Conservation (phyloP, 164 flowering plant species). For the Tetracentron sinense region DNA sequence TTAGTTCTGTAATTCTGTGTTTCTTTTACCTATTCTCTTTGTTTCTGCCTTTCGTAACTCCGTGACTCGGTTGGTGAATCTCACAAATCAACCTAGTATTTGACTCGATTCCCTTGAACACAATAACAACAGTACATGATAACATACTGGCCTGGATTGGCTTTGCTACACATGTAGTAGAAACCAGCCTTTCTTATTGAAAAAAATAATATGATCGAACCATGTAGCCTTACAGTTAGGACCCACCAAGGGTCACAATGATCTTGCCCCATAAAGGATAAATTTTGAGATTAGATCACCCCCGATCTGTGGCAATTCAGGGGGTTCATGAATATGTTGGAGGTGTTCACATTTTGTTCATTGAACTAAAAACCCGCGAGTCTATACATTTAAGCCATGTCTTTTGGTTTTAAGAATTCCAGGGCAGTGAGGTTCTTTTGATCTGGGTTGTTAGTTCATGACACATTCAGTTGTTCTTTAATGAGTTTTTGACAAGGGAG, state of each 20-base stretch:
- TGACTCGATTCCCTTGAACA: not conserved
- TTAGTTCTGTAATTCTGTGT: not conserved
- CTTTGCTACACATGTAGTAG: not conserved
- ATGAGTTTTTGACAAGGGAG: too few relatives aligned
- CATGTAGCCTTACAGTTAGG: not conserved
- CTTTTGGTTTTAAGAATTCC: too few relatives aligned
- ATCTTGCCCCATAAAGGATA: not conserved
- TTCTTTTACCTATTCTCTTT: not conserved
- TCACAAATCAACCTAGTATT: not conserved
- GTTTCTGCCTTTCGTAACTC: not conserved
- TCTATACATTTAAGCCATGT: too few relatives aligned
- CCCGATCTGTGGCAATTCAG: not conserved
- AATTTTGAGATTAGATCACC: not conserved
- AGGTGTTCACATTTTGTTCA: too few relatives aligned
- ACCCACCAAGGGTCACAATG: not conserved
- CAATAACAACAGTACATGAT: not conserved
- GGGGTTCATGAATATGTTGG: too few relatives aligned
- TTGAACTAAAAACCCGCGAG: too few relatives aligned
- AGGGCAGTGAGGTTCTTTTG: too few relatives aligned
- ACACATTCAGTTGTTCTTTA: not conserved
- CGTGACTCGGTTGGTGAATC: not conserved
- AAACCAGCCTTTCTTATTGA: not conserved
- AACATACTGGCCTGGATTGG: not conserved
- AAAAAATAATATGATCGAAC: not conserved
- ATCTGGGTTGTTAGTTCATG: too few relatives aligned